phyloP scores from a whole-genome alignment of 768 basidiomycete genomes.

The Mycena vitilis region DNA sequence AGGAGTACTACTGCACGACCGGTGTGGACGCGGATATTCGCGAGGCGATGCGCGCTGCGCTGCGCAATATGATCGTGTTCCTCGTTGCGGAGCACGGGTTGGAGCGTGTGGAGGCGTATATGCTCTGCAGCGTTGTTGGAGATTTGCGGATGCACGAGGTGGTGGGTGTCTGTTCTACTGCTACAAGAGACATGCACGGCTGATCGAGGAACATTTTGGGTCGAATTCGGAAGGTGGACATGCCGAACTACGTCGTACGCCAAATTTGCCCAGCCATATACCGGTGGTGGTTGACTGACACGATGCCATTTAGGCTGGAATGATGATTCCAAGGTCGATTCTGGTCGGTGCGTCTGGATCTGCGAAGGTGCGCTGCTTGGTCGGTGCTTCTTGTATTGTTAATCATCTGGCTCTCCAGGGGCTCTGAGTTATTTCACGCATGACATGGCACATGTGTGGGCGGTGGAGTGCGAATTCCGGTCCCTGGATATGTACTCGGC shows the following conservation, averaged over 20 bases:
- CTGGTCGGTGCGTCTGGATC: neutral
- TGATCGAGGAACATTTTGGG: neutral
- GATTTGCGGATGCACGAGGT: conserved; percentile 74
- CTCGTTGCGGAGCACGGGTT: conserved; percentile 58
- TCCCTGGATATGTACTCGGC: too few relatives aligned
- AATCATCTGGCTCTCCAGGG: conserved; percentile 9
- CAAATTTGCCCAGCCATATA: neutral
- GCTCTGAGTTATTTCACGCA: too few relatives aligned
- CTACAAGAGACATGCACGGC: neutral
- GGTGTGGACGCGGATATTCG: conserved; percentile 67
- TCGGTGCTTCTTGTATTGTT: neutral
- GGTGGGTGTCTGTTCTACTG: conserved; percentile 45
- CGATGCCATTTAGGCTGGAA: conserved; percentile 23
- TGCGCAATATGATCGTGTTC: conserved; percentile 68
- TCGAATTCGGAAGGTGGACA: conserved; percentile 59
- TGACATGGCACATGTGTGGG: too few relatives aligned
- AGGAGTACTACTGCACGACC: conserved; percentile 68
- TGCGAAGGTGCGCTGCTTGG: conserved; percentile 1
- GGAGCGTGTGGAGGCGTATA: conserved; percentile 63
- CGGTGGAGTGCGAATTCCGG: too few relatives aligned
- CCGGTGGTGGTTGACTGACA: neutral
- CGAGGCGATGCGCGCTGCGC: conserved; percentile 66
- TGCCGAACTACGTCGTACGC: conserved; percentile 71
- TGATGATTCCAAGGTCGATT: conserved; percentile 40
- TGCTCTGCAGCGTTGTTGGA: conserved; percentile 70